These are phyloP conservation scores for Ceratocystis ficicola DNA, from an alignment of 2,329 filamentous ascomycete genomes.

Conservation along the genomic window DNA sequence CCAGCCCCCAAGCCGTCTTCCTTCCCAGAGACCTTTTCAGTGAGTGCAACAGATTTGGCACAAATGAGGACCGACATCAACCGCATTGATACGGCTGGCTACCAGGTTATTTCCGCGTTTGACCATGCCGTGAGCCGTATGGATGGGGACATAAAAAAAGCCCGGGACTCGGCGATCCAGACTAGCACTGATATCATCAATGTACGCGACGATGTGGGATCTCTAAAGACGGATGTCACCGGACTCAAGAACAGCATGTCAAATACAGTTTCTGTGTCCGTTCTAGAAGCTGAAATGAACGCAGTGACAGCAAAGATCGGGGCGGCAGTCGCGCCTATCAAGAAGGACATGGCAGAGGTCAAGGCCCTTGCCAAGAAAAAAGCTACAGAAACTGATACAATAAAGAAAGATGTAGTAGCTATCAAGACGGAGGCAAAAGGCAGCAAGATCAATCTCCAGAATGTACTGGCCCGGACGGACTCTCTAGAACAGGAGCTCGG, in stretches of 20 bases:
- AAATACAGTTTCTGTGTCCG: not conserved
- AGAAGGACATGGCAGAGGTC: slow-evolving; percentile 4
- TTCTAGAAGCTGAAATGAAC: slow-evolving; percentile 8
- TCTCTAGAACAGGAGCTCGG: slow-evolving; percentile 25
- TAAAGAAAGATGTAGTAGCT: slow-evolving; percentile 1
- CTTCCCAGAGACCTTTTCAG: slow-evolving; percentile 8
- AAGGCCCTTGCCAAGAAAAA: slow-evolving; percentile 2
- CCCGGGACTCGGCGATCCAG: slow-evolving; percentile 27
- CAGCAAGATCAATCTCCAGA: slow-evolving; percentile 5
- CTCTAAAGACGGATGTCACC: slow-evolving; percentile 26
- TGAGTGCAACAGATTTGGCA: slow-evolving; percentile 11
- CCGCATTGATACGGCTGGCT: slow-evolving; percentile 31
- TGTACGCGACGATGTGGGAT: slow-evolving; percentile 26
- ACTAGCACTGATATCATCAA: slow-evolving; percentile 26
- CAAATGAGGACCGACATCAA: slow-evolving; percentile 28
- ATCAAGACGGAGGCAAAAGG: not conserved
- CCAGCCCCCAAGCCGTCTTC: not conserved
- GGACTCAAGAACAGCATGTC: slow-evolving; percentile 21
- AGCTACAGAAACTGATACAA: not conserved
- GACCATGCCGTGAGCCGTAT: slow-evolving; percentile 30
- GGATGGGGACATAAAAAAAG: slow-evolving; percentile 29
- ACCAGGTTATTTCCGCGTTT: slow-evolving; percentile 31
- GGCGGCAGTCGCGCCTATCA: not conserved
- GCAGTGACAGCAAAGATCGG: not conserved
- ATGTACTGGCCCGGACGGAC: not conserved